Conservation (phyloP, 2,329 filamentous ascomycete species). For the Colletotrichum shisoi region DNA sequence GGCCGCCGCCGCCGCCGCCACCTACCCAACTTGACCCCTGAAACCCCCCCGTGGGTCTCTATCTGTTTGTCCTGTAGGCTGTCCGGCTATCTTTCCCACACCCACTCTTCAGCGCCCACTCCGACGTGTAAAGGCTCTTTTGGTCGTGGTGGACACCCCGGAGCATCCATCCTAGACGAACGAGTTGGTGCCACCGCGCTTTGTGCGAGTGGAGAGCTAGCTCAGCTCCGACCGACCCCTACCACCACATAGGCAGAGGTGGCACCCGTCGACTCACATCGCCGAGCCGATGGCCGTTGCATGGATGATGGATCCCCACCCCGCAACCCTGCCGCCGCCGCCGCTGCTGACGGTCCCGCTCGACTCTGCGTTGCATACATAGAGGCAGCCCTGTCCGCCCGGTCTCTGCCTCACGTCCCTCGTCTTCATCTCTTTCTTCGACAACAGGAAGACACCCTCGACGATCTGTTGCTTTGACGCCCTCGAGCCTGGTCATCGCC, state of each 20-base stretch:
- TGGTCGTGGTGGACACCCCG: constrained; percentile 13
- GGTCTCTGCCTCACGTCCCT: too few relatives aligned
- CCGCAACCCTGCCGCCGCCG: background rate
- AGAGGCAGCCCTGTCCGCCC: background rate
- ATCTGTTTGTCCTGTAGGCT: too few relatives aligned
- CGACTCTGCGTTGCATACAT: constrained; percentile 13
- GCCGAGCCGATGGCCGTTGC: constrained; percentile 31
- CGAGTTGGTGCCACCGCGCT: constrained; percentile 11
- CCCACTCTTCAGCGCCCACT: constrained; percentile 9
- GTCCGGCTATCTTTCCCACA: background rate
- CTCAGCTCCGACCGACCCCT: constrained; percentile 7
- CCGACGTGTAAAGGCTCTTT: constrained; percentile 19
- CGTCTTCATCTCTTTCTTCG: background rate
- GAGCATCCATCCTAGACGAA: constrained; percentile 11
- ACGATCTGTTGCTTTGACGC: background rate
- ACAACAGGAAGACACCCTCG: background rate
- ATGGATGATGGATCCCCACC: background rate
- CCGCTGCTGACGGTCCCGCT: background rate
- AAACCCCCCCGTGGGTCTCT: constrained; percentile 13
- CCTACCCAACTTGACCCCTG: constrained; percentile 7
- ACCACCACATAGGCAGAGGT: constrained; percentile 9
- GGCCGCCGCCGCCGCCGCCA: constrained; percentile 12
- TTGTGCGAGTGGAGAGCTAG: constrained; percentile 14
- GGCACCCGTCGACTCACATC: constrained; percentile 20
- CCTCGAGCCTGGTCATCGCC: constrained; percentile 7